Base-by-base conservation (phyloP, 345 rosid genomes). In the Acer yangbiense region DNA sequence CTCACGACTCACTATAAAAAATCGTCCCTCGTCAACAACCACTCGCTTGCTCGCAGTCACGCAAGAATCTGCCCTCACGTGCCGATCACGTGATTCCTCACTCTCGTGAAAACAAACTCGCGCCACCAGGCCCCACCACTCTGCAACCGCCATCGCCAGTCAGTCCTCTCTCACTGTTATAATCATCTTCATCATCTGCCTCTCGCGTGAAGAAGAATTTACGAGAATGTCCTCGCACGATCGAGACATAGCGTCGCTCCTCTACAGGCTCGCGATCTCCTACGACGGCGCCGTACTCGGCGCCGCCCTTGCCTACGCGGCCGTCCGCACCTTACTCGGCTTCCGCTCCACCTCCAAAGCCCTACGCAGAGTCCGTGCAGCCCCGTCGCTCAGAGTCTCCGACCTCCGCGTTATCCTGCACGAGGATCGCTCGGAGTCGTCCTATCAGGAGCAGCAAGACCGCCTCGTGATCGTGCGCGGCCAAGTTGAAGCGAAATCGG, bases 241-340 rank as follows among this genome's bases (percentile, higher is more conserved):
- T 78, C 96, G 88, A 65, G 92, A 92, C 65, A 18, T 92, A 57
- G 74, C 87, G 9, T 78, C 88, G 41, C 72, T 92, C 25, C 72
- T 92, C 69, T 66, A 89, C 55, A 93, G 87, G 44, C 74, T 95
- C 64, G 97, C 93, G 43, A 76, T 95, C 43, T 95, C 99, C 64
- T 91, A 88, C 76, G 99, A 95, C 83, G 98, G 99, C 50, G 99
- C 98, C 23, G 77, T 92, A 63, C 83, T 96, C 65, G 98, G 99
- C 8, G 83, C 82, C 1, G 88, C 91, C 78, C 85, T 96, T 0
- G 95, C 98, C 1, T 87, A 83, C 76, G 80, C 85, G 60, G 94
- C 99, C 65, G 86, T 88, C 9, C 92, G 97, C 21, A 83, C 97
- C 21, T 69, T 86, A 64, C 29, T 87, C 73, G 85, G 84, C 60